Percentiles rank a stretch among this genome's conserved stretches.
Evolutionary conservation across 192 early-diverging fungal genomes (phyloP).

Genomic region (Gryganskiella cystojenkinii): DNA sequence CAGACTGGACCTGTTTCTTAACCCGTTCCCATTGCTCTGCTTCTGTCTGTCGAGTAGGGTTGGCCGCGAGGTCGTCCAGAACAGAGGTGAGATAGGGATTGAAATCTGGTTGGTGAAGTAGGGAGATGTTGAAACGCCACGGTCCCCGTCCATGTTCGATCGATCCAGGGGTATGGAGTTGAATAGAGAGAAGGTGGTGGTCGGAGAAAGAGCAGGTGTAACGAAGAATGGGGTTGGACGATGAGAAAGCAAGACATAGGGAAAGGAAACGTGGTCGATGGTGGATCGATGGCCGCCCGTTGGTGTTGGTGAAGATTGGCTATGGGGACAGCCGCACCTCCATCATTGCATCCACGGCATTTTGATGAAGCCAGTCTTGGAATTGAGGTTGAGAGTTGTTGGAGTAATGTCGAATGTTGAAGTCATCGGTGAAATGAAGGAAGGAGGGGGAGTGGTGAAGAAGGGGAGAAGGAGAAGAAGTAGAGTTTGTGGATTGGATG

Average conservation of each 20-base stretch:
- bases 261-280: too few species aligned
- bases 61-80: not conserved
- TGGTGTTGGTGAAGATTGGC: too few species aligned
- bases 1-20: not conserved
- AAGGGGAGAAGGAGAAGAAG: not conserved
- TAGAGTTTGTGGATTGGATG: not conserved
- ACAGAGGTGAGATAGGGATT: not conserved
- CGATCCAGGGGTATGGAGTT: not conserved
- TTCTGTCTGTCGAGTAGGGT: not conserved
- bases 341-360: too few species aligned
- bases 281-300: too few species aligned
- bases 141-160: conserved; percentile 1
- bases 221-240: too few species aligned
- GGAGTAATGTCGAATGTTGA: conserved; percentile 10
- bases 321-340: too few species aligned
- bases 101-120: not conserved
- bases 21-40: conserved; percentile 5
- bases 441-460: not conserved
- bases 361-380: too few species aligned
- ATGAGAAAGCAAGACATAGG: too few species aligned
- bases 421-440: not conserved
- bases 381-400: too few species aligned
- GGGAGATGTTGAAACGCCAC: conserved; percentile 15
- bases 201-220: conserved; percentile 1
- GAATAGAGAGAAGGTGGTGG: conserved; percentile 9